A percentile compares a stretch with the other conserved stretches of the same genome.
Conservation (phyloP, 371 early-diverging fungal genomes). For the Mucor saturninus region DNA sequence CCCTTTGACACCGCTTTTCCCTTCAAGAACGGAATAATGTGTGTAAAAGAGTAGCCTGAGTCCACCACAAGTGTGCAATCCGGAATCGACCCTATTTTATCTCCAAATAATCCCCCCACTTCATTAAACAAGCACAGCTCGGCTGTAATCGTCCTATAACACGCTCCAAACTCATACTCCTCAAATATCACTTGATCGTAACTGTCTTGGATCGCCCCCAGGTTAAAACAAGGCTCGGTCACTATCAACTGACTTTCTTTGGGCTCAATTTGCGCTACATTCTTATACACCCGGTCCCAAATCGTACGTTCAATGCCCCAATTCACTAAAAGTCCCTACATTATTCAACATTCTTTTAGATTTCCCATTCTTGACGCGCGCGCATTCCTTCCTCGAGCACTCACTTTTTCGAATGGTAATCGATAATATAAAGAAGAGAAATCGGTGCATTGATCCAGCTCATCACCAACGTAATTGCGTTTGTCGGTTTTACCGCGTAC, state of each 20-base stretch:
- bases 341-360: not conserved
- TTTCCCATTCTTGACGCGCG: too few species aligned
- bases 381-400: too few species aligned
- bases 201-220: conserved; percentile 69
- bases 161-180: conserved; percentile 76
- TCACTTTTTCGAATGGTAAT: conserved; percentile 80
- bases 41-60: conserved; percentile 83
- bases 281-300: conserved; percentile 77
- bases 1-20: conserved; percentile 62
- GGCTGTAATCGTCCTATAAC: conserved; percentile 63
- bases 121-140: conserved; percentile 58
- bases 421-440: conserved; percentile 78
- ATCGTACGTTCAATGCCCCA: conserved; percentile 82
- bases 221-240: conserved; percentile 84
- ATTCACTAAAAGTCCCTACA: conserved; percentile 72
- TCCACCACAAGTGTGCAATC: conserved; percentile 81
- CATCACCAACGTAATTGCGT: conserved; percentile 71
- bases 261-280: conserved; percentile 69
- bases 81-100: conserved; percentile 47
- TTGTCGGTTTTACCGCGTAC: conserved; percentile 65
- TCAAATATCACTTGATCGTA: conserved; percentile 89
- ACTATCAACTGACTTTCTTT: conserved; percentile 66
- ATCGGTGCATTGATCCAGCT: conserved; percentile 67
- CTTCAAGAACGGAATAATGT: conserved; percentile 73
- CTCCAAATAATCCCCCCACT: conserved; percentile 52